Evolutionary conservation across 306 rosid species (phyloP), one percentile per base, ranked within the genome.

Genomic region (Cucumis melo): DNA sequence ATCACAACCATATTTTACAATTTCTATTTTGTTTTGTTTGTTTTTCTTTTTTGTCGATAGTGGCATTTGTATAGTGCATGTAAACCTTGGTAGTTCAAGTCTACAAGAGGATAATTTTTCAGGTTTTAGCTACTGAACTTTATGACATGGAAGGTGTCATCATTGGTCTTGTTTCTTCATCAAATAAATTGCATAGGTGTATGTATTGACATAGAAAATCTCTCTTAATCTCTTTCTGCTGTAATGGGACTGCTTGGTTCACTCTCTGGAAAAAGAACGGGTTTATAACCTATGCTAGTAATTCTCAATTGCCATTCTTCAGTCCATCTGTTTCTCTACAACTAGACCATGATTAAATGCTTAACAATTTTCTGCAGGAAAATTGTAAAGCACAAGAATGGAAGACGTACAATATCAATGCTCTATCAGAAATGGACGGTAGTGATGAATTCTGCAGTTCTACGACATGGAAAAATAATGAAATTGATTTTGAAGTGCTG

Each of bases 371-470:
- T 78, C 6, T 75, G 54, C 51, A 83, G 91, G 86, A 75, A 39
- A 87, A 79, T 72, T 88, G 82, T 60, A 32, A 24, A 41, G 29
- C 13, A n/a, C 82, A 83, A 63, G 84, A 80, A 73, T 79, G 87
- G 90, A 79, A 79, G 80, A 67, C 32, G 53, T 51, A 27, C 60
- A 38, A 34, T 56, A 65, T 29, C 13, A 56, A 71, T 23, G 72
- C 39, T 77, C 77, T 68, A 58, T 39, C 41, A 17, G 83, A 82
- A 75, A 78, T 75, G 36, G 78, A 77, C 4, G 48, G 58, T 32
- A 75, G 81, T 81, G 66, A 80, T 65, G 84, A 78, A 15, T 77
- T 50, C 78, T 82, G 76, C 71, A 50, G 75, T 73, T 34, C 83
- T 62, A 67, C 39, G 48, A 53, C 63, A 20, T 77, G 78, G 73